Conservation (phyloP, 2,329 filamentous ascomycete genomes). For the Aschersonia sp. region DNA sequence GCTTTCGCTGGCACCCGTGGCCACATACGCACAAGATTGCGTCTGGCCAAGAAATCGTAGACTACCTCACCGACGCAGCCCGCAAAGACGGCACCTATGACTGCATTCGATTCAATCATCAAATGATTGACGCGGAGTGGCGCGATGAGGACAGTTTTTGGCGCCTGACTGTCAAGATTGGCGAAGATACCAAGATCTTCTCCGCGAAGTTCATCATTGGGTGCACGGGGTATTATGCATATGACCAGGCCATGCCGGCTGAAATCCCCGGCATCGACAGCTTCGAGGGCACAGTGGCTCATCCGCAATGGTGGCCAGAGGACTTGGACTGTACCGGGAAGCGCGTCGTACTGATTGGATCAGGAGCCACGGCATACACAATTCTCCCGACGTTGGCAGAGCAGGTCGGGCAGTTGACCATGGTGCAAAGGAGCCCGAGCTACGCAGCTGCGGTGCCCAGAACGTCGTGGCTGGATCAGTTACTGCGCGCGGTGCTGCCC, state of each 20-base stretch:
- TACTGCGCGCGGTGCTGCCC: conserved; percentile 30
- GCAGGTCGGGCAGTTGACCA: conserved; percentile 52
- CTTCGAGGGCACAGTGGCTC: conserved; percentile 49
- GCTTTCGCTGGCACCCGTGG: conserved; percentile 63
- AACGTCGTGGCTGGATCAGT: conserved; percentile 17
- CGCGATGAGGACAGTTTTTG: conserved; percentile 39
- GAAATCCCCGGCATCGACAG: conserved; percentile 51
- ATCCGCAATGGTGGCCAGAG: conserved; percentile 67
- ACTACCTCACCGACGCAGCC: conserved; percentile 39
- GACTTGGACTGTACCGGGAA: conserved; percentile 51
- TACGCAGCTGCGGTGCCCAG: conserved; percentile 47
- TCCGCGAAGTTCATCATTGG: conserved; percentile 43
- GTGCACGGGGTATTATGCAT: conserved; percentile 58
- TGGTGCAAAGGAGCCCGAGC: conserved; percentile 66
- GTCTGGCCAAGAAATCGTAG: conserved; percentile 32
- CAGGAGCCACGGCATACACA: conserved; percentile 67
- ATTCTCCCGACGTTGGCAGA: conserved; percentile 56
- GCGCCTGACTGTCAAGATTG: conserved; percentile 29
- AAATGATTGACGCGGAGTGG: conserved; percentile 35
- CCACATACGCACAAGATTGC: conserved; percentile 34
- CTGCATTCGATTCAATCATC: conserved; percentile 36
- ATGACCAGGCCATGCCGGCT: conserved; percentile 43
- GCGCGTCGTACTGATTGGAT: conserved; percentile 58
- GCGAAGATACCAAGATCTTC: conserved; percentile 11
- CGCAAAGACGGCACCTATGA: conserved; percentile 34